Base-by-base conservation (phyloP, 257 asterid species). In the Primulina tabacum region DNA sequence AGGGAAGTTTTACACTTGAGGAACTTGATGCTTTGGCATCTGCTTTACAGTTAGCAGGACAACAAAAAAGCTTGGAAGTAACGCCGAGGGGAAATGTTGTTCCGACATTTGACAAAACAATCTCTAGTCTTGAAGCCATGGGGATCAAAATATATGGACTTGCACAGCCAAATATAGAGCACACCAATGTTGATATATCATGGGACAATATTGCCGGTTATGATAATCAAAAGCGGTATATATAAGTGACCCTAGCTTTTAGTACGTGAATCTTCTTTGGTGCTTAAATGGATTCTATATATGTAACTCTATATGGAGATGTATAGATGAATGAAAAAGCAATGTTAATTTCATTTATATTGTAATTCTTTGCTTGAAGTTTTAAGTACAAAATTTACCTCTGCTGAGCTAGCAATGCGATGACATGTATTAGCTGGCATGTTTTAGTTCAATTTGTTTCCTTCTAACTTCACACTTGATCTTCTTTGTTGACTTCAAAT, bases 141-240 rank as follows among this genome's bases (percentile, higher is more conserved):
- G 97, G 99, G 60, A 86, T 93, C 63, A 87, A 87, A 71, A 71
- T 93, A 76, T 90, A 83, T 82, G 99, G 99, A 66, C 85, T 87
- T 63, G 61, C 73, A 66, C 85, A 85, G 63, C 66, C 84, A 63
- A 73, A 79, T 74, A 34, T 52, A 38, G 92, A 82, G 73, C 69
- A 68, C 37, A 61, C 83, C 47, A 89, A 82, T 60, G 59, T 64
- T 59, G 87, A 85, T 68, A 83, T 93, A 71, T 79, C 96, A 58
- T 93, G 99, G 99, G 99, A 87, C 28, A 90, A 87, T 76, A 87
- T 90, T 87, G 97, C 97, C 75, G 99, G 99, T 63, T 93, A 93
- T 79, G 81, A 82, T 74, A 43, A 79, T 73, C 99, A 93, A 74
- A 93, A 93, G 75, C 77, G 96, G 99, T 90, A 82, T 68, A 30